Conservation (phyloP, 441 rosid genomes). For the Syzygium syzygioides region DNA sequence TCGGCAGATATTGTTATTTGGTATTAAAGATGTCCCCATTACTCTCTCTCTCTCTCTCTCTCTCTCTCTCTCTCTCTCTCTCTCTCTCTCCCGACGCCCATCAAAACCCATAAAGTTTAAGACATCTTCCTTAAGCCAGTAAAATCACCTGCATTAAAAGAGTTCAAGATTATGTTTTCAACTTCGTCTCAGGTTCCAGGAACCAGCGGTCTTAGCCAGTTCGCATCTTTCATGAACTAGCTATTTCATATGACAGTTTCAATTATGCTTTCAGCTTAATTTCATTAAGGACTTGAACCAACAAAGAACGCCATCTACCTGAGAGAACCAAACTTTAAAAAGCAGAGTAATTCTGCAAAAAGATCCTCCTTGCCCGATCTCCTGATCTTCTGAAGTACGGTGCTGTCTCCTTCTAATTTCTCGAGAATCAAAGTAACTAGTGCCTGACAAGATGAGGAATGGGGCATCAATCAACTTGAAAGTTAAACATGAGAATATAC, state of each 20-base stretch:
- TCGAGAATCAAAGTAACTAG: conserved; percentile 48
- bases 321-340: conserved; percentile 53
- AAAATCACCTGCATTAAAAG: not conserved
- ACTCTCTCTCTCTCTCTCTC: not conserved
- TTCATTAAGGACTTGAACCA: not conserved
- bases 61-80: not conserved
- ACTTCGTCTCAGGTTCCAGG: not conserved
- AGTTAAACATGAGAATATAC: not conserved
- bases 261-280: not conserved
- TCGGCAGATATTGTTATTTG: not conserved
- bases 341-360: conserved; percentile 69
- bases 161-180: not conserved
- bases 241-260: not conserved
- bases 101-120: not conserved
- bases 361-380: conserved; percentile 81
- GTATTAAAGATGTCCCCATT: not conserved
- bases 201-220: not conserved
- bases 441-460: conserved; percentile 34
- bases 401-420: conserved; percentile 62
- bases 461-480: not conserved
- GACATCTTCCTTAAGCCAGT: not conserved
- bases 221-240: not conserved
- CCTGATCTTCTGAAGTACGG: conserved; percentile 45
- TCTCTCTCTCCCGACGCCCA: not conserved
- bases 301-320: conserved; percentile 20